Conservation (phyloP, 495 filamentous ascomycete species). For the Neurospora sublineolata region DNA sequence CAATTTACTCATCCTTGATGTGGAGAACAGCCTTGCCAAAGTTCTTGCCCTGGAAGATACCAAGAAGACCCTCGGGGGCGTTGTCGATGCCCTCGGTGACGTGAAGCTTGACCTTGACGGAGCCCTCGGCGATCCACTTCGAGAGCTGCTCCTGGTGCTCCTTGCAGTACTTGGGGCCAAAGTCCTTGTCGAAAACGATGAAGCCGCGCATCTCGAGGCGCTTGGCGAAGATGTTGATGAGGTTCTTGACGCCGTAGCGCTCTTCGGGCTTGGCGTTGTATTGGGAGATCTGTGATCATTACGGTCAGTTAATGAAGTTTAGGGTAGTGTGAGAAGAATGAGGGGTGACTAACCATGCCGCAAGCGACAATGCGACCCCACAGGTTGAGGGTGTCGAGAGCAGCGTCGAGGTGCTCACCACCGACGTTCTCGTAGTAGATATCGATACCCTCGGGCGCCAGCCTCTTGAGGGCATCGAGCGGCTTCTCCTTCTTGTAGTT, state of each 20-base stretch:
- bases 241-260: conserved; percentile 58
- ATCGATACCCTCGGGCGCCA: conserved; percentile 76
- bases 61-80: conserved; percentile 66
- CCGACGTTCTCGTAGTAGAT: conserved; percentile 97
- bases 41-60: conserved; percentile 81
- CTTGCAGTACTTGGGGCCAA: conserved; percentile 57
- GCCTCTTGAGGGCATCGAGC: conserved; percentile 55
- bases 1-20: conserved; percentile 34
- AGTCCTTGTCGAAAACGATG: conserved; percentile 49
- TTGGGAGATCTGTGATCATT: conserved; percentile 47
- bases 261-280: conserved; percentile 56
- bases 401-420: conserved; percentile 74
- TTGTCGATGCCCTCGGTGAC: conserved; percentile 77
- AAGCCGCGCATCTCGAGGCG: conserved; percentile 57
- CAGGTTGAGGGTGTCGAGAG: conserved; percentile 55
- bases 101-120: conserved; percentile 59
- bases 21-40: conserved; percentile 84
- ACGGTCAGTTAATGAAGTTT: conserved; percentile 21
- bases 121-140: conserved; percentile 76
- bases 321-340: neutral
- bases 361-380: conserved; percentile 58
- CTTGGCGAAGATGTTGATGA: conserved; percentile 40
- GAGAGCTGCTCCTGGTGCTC: conserved; percentile 75
- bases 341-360: conserved; percentile 30
- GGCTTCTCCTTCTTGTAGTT: conserved; percentile 59